phyloP scores from a whole-genome alignment of 2,329 filamentous ascomycete genomes.

The Botryotinia calthae region DNA sequence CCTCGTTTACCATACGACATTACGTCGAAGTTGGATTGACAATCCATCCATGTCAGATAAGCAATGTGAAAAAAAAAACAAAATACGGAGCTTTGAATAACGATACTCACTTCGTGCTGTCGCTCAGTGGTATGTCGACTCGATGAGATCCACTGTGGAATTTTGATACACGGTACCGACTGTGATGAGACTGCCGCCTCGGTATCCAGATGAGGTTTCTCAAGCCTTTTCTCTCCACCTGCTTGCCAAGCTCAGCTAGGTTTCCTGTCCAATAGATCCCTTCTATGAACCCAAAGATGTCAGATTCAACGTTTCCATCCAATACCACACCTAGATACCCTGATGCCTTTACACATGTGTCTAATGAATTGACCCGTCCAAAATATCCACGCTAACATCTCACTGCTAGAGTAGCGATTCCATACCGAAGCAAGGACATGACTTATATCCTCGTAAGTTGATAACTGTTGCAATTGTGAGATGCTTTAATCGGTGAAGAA shows the following conservation, averaged over 20 bases:
- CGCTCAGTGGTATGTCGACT: neutral
- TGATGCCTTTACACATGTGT: neutral
- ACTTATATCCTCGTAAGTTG: neutral
- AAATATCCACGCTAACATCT: neutral
- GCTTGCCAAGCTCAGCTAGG: neutral
- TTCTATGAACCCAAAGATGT: neutral
- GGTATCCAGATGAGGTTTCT: neutral
- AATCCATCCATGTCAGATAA: neutral
- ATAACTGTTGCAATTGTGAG: neutral
- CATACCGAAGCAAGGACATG: neutral
- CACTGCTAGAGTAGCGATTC: neutral
- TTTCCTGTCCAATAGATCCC: neutral
- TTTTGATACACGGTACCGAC: neutral
- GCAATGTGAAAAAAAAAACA: neutral
- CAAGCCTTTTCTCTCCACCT: neutral
- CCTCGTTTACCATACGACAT: neutral
- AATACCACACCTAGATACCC: neutral
- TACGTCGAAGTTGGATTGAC: neutral
- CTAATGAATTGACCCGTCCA: neutral
- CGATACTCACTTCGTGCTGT: neutral
- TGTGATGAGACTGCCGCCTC: neutral
- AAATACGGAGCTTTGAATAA: neutral
- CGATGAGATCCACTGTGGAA: neutral
- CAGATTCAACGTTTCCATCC: neutral
- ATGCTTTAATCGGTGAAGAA: constrained; percentile 8